phyloP scores from a whole-genome alignment of 2,329 filamentous ascomycete genomes.

The Hypoxylon sp. region DNA sequence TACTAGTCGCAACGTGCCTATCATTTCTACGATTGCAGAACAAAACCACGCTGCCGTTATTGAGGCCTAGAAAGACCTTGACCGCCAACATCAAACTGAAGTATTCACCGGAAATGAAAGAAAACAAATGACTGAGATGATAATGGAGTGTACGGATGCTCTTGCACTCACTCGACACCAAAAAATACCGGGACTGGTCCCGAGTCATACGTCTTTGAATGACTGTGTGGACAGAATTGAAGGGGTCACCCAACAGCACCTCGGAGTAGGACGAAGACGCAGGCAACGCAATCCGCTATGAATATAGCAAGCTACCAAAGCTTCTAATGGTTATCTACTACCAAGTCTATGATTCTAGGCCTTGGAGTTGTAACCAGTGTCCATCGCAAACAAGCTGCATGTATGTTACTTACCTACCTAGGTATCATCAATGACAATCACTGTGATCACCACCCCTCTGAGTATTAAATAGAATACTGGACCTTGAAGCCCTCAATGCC shows the following conservation, averaged over 20 bases:
- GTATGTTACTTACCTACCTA: neutral
- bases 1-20: neutral
- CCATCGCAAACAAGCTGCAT: neutral
- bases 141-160: too few relatives aligned
- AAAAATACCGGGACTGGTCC: neutral
- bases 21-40: too few relatives aligned
- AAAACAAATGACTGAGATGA: too few relatives aligned
- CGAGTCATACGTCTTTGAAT: neutral
- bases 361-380: neutral
- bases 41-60: too few relatives aligned
- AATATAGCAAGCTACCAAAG: too few relatives aligned
- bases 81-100: too few relatives aligned
- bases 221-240: neutral
- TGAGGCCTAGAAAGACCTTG: too few relatives aligned
- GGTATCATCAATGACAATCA: neutral
- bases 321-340: neutral
- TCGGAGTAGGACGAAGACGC: too few relatives aligned
- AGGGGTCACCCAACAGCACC: neutral
- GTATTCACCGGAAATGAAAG: too few relatives aligned
- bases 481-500: neutral
- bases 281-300: too few relatives aligned
- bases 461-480: neutral
- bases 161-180: neutral
- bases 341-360: too few relatives aligned
- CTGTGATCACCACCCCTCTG: neutral